A percentile compares a stretch with the other conserved stretches of the same genome.
Conservation (phyloP, 306 rosid genomes). For the Cicer cuneatum region DNA sequence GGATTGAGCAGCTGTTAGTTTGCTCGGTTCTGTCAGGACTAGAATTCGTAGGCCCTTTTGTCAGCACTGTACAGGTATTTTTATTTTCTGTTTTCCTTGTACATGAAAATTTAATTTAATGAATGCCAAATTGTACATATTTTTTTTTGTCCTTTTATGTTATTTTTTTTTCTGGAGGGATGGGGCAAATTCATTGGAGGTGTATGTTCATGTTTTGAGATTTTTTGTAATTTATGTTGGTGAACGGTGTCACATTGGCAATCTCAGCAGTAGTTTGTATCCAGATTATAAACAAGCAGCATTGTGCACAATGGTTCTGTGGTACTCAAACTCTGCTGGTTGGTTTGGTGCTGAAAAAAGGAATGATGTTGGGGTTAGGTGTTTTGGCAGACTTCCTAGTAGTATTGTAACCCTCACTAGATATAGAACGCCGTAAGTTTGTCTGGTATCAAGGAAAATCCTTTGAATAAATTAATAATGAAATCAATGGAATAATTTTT, state of each 20-base stretch:
- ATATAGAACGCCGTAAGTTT: neutral
- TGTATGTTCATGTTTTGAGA: neutral
- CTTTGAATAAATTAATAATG: neutral
- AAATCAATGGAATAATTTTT: neutral
- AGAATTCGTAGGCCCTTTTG: conserved; percentile 66
- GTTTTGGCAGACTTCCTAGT: neutral
- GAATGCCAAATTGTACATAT: neutral
- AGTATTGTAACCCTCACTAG: neutral
- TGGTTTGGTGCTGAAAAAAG: neutral
- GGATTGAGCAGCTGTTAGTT: conserved; percentile 59
- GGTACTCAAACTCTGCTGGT: neutral
- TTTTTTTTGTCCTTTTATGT: neutral
- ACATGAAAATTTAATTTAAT: conserved; percentile 31
- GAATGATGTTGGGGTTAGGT: neutral
- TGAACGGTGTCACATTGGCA: neutral
- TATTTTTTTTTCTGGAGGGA: conserved; percentile 1
- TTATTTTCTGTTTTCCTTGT: conserved; percentile 23
- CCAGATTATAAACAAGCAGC: neutral
- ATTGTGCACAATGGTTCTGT: neutral
- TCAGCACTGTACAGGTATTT: conserved; percentile 91
- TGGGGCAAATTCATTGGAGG: neutral
- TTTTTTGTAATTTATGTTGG: neutral
- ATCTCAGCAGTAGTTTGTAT: neutral
- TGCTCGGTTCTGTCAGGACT: conserved; percentile 56
- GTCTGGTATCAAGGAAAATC: neutral